Base-by-base conservation (phyloP, 805 yeast species). In the Candida hungchunana region DNA sequence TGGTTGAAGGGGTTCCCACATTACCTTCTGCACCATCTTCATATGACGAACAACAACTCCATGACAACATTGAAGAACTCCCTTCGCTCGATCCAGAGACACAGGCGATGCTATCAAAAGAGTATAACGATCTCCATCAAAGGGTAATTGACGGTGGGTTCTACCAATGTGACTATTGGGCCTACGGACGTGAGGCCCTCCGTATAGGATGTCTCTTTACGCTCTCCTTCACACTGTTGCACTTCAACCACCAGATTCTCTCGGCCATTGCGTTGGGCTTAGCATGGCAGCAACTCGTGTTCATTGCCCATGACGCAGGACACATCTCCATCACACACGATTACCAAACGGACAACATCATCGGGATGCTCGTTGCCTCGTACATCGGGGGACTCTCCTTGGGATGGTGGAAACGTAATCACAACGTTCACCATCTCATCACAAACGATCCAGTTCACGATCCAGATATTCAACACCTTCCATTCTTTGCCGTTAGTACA, bases 351-450 rank as follows among this genome's bases (percentile, higher is more conserved):
- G 96, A 87, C 58, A 87, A 81, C 53, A 55, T 82, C 14, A 67
- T 84, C 39, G 94, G 95, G 1, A 75, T 79, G 58, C 33, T 75
- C 2, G 66, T 87, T 32, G 94, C 95, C 1, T 77, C 84, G 43
- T 87, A 71, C 66, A 60, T 78, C 34, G 96, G 96, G n/a, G 96
- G 96, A 0, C 66, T 87, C 27, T 83, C 95, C 30, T 55, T 86
- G 15, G 95, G 95, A 2, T 87, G 96, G 96, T 87, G 96, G 96
- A 88, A 87, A 50, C 69, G 89, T 34, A 87, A 84, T 59, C 96
- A 87, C 60, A 87, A 87, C 56, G 94, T 87, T n/a, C 96, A 87
- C 59, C 96, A 87, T 56, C 62, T 87, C 34, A 71, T 87, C 36
- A 83, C 96, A n/a, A 87, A 87, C 58, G 95, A 87, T 54, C 96